Evolutionary conservation across 495 filamentous ascomycete genomes (phyloP).

Genomic region (Gamarada debralockiae): DNA sequence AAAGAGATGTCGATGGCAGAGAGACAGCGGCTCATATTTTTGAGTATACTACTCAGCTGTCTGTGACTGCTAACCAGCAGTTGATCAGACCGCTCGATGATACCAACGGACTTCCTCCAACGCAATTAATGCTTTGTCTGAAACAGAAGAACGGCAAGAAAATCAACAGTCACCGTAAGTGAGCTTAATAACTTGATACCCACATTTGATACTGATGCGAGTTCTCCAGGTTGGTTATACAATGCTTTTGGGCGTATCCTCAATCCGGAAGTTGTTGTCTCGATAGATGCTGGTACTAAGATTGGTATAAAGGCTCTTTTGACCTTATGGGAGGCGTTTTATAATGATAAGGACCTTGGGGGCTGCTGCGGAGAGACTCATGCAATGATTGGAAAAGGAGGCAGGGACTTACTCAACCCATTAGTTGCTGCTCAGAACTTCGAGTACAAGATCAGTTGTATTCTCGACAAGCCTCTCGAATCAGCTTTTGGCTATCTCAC

Average conservation of each 20-base stretch:
- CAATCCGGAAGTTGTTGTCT: constrained; percentile 90
- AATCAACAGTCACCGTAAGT: constrained; percentile 98
- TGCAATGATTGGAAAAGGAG: constrained; percentile 84
- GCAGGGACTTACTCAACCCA: constrained; percentile 86
- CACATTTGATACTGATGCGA: too few species aligned
- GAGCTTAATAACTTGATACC: too few species aligned
- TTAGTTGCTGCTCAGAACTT: constrained; percentile 94
- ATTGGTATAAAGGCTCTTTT: constrained; percentile 84
- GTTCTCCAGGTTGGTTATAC: constrained; percentile 95
- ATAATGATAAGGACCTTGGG: constrained; percentile 95
- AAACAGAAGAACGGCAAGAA: constrained; percentile 99
- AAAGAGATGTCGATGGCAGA: constrained; percentile 93
- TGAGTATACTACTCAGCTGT: constrained; percentile 95
- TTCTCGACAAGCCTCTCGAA: constrained; percentile 92
- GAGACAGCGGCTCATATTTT: constrained; percentile 94
- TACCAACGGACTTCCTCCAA: constrained; percentile 77
- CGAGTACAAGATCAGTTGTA: constrained; percentile 98
- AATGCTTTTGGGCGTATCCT: constrained; percentile 92
- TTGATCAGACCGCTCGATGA: constrained; percentile 88
- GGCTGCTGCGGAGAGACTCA: constrained; percentile 97
- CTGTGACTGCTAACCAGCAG: constrained; percentile 92
- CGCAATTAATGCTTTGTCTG: constrained; percentile 96
- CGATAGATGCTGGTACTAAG: constrained; percentile 93
- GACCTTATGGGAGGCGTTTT: constrained; percentile 91
- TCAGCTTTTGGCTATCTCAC: constrained; percentile 93